Base-by-base conservation (phyloP, 164 flowering plant species). In the Piper longum region DNA sequence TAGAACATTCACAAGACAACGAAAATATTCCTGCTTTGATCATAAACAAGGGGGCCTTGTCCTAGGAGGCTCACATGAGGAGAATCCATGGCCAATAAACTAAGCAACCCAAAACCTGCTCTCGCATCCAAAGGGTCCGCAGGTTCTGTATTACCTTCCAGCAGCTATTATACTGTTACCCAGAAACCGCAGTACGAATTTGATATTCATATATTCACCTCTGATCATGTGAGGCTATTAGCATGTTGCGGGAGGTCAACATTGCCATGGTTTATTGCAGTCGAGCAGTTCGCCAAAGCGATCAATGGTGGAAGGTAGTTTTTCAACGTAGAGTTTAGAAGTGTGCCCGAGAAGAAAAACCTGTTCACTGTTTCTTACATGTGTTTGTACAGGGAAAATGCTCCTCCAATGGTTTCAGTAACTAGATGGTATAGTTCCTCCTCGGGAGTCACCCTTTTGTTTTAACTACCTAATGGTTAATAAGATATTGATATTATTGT, bases 231-330 rank as follows among this genome's bases (percentile, higher is more conserved):
- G 56, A 54, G n/a, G 56, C 56, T 13, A 17, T 16, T 11, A 16
- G 19, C 5, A 16, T 11, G 14, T 1, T 5, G 8, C 1, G 17
- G 3, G 42, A 44, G 62, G 44, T 43, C 44, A 60, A 60, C 62
- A 45, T 41, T 41, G 57, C 1, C 45, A 54, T 16, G 65, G 65
- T 62, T 62, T 12, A 26, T 52, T 26, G 14, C 65, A 62, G 43
- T 63, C 39, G 65, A 18, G 65, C 65, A 39, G 19, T 63, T 63
- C 65, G 44, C 42, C 41, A 17, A 26, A 26, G 36, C 36, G 2
- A 26, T 26, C 36, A 26, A 26, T 26, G 36, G 36, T 26, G 36
- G 36, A 26, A 26, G 36, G 2, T 1, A 26, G 36, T 26, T 26
- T 26, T 26, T 26, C 36, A 26, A 26, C 36, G 36, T 26, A 26